Conservation (phyloP, 257 asterid species). For the Solanum sejunctum region DNA sequence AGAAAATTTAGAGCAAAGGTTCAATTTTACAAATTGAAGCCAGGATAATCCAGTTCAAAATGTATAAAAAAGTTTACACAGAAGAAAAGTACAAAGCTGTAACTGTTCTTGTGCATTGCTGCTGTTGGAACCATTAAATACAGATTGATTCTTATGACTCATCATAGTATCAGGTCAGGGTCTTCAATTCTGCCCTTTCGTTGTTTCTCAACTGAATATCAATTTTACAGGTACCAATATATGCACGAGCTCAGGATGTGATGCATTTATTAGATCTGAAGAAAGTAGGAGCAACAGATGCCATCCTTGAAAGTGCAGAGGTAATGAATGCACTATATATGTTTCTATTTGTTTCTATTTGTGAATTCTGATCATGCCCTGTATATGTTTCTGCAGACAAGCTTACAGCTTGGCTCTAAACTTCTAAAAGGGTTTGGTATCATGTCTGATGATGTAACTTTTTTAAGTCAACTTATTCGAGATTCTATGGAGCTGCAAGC, state of each 20-base stretch:
- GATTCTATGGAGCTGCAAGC: slow-evolving; percentile 96
- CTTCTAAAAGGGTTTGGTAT: slow-evolving; percentile 82
- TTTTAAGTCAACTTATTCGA: slow-evolving; percentile 56
- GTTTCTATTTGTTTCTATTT: background rate
- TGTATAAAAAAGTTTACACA: background rate
- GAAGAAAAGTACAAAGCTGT: background rate
- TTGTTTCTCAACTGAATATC: background rate
- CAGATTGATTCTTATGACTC: background rate
- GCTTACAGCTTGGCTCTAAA: slow-evolving; percentile 97
- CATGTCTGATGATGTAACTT: slow-evolving; percentile 89
- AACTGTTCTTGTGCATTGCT: background rate
- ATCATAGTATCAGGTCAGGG: background rate
- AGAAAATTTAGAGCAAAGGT: background rate
- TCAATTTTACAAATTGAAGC: background rate
- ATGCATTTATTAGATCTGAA: slow-evolving; percentile 72
- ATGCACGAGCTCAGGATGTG: slow-evolving; percentile 90
- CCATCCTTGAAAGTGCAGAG: slow-evolving; percentile 91
- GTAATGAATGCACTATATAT: slow-evolving; percentile 12
- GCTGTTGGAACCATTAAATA: background rate
- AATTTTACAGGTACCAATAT: slow-evolving; percentile 63
- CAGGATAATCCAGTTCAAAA: background rate
- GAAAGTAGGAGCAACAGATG: slow-evolving; percentile 95
- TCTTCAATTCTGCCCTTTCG: background rate
- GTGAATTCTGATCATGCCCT: slow-evolving; percentile 8
- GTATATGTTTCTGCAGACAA: slow-evolving; percentile 44